These are phyloP conservation scores for Syzygium aqueum DNA, from an alignment of 345 rosid species.

Conservation along the genomic window DNA sequence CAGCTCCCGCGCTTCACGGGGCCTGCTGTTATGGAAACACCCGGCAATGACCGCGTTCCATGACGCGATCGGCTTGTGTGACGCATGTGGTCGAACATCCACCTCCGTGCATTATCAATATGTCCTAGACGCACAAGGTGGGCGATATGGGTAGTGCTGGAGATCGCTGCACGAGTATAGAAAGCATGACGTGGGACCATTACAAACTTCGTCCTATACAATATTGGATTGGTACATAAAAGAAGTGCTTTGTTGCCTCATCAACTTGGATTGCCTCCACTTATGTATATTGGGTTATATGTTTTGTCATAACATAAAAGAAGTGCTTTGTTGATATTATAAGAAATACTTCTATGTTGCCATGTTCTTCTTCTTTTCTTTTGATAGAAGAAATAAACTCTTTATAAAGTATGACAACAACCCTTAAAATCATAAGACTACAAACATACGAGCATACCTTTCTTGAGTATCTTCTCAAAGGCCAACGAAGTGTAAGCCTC, in stretches of 20 bases:
- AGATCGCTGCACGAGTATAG: conserved; percentile 7
- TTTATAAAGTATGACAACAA: not conserved
- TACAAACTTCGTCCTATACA: conserved; percentile 22
- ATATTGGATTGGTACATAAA: too few relatives aligned
- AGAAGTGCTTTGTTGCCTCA: too few relatives aligned
- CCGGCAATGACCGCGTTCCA: conserved; percentile 66
- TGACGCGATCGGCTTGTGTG: conserved; percentile 23
- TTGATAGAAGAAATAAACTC: not conserved
- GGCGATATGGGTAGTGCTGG: conserved; percentile 34
- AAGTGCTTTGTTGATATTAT: not conserved
- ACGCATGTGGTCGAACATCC: conserved; percentile 43
- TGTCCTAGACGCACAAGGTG: conserved; percentile 38
- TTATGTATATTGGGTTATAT: not conserved
- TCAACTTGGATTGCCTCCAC: not conserved
- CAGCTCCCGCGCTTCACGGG: conserved; percentile 34
- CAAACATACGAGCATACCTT: not conserved
- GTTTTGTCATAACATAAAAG: not conserved
- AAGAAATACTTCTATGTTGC: not conserved
- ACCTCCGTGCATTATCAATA: conserved; percentile 35
- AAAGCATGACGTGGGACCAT: conserved; percentile 16
- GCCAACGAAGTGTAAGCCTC: not conserved
- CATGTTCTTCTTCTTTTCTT: not conserved
- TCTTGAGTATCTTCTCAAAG: not conserved
- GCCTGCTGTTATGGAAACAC: conserved; percentile 43
- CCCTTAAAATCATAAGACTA: not conserved